Evolutionary conservation across 208 protist genomes (phyloP), one percentile per base, ranked within the genome.

Genomic region (Crithidia sp.): DNA sequence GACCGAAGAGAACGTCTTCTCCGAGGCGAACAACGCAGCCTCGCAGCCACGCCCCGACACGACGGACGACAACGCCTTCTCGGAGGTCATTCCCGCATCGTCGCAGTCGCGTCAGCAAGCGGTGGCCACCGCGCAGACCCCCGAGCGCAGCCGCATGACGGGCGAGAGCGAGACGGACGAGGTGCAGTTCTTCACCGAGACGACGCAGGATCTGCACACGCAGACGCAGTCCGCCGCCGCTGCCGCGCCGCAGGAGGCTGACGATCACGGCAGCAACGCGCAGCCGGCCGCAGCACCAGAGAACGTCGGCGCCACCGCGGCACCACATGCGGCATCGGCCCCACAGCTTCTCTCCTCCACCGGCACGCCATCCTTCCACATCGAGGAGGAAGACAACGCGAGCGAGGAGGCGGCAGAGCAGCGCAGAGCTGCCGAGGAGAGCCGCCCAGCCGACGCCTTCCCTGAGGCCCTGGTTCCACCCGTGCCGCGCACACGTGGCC

Each of bases 401-500:
- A 57, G 49, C 49, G 62, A 67, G 49, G 49, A 43, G 62, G 49
- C 45, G 10, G 62, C 28, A 14, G 36, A 43, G 49, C 45, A 67
- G 16, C 61, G 10, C 39, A 17, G 54, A 2, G 43, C 45, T 7
- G 59, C 16, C n/a, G 8, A 4, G 6, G 37, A 44, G 14, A 43
- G 62, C 62, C 49, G 57, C 49, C 49, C 62, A 2, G 28, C 17
- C 4, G 62, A 36, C 2, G 49, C n/a, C 6, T 13, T 8, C 7
- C 16, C 62, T 2, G 50, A 55, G 7, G 49, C 17, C 0, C 10
- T 64, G 7, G 77, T 76, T 39, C 87, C 84, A 59, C 69, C 73
- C 16, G 79, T 89, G 12, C 88, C 88, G 0, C 53, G 8, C n/a
- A 79, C 78, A 5, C 88, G 88, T 10, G 88, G 88, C n/a, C 85